Evolutionary conservation across 495 filamentous ascomycete species (phyloP), one percentile per base, ranked within the genome.

Genomic region (Hypoxylon perforatum): DNA sequence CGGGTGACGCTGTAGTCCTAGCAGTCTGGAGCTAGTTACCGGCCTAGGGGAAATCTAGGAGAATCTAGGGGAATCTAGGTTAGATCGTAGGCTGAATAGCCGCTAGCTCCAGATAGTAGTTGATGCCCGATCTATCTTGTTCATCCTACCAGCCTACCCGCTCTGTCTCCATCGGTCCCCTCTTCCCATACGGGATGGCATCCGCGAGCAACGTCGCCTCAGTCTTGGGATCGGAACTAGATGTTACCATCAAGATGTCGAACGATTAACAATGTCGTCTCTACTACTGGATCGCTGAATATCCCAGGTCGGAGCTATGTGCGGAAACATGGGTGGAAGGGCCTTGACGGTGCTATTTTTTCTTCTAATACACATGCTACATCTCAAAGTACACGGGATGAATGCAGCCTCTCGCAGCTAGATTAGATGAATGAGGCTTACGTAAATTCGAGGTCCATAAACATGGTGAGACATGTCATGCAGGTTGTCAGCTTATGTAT

Each of bases 101-200:
- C 58, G 54, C 53, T 68, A 69, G 48, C 53, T 53, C 52, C 30
- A 55, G 54, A 49, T 50, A 39, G 44, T 50, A 59, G 38, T 47
- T 57, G 63, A 23, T 51, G 51, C 52, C 58, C 57, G 57, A 62
- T 67, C 57, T 36, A 23, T 48, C 46, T n/a, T n/a, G n/a, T n/a
- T n/a, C n/a, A n/a, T n/a, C n/a, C n/a, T n/a, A n/a, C n/a, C n/a
- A n/a, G n/a, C n/a, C 30, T 39, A 47, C 36, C 44, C 51, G 12
- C 52, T 58, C n/a, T 46, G 30, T 61, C 46, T 35, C 49, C 47
- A 57, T 55, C 53, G 35, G 18, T 22, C 47, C 42, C 35, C 42
- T 25, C 30, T 57, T 45, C 58, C 46, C 47, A 25, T 35, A 51
- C 44, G 17, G 15, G 52, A 28, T 23, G 50, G 22, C 25, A 33